These are phyloP conservation scores for Phaffia tasmanica DNA, from an alignment of 768 basidiomycete species.

Conservation along the genomic window DNA sequence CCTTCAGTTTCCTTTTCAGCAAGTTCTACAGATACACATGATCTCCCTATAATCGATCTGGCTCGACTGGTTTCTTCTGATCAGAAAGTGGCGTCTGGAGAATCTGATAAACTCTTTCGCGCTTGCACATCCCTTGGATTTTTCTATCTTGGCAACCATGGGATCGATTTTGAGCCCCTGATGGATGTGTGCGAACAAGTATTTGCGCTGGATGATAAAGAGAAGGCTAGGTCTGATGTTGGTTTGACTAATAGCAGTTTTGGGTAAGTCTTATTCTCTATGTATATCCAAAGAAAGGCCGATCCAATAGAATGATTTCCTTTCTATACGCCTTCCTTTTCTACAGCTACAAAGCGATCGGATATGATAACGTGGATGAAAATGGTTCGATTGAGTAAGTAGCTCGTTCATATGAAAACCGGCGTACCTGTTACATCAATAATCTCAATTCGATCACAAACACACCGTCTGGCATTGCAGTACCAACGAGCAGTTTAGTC, in stretches of 20 bases:
- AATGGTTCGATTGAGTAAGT: conserved; percentile 1
- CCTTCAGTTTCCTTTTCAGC: conserved; percentile 43
- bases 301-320: not conserved
- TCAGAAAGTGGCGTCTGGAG: conserved; percentile 37
- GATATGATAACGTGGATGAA: conserved; percentile 23
- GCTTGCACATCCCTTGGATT: conserved; percentile 54
- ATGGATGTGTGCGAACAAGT: conserved; percentile 50
- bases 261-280: not conserved
- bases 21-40: conserved; percentile 45
- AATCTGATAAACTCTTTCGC: conserved; percentile 48
- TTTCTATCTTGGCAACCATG: conserved; percentile 59
- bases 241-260: conserved; percentile 12
- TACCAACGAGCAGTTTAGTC: too few relatives aligned
- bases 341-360: conserved; percentile 9
- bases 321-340: not conserved
- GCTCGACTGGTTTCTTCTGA: conserved; percentile 24
- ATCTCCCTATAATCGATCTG: conserved; percentile 50
- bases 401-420: too few relatives aligned
- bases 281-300: not conserved
- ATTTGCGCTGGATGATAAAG: conserved; percentile 47
- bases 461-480: too few relatives aligned
- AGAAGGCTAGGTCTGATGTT: conserved; percentile 44
- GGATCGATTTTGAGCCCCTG: conserved; percentile 46
- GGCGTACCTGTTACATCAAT: too few relatives aligned
- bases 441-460: too few relatives aligned